Evolutionary conservation across 768 basidiomycete species (phyloP), one percentile per base, ranked within the genome.

Genomic region (Hypholoma fasciculare): DNA sequence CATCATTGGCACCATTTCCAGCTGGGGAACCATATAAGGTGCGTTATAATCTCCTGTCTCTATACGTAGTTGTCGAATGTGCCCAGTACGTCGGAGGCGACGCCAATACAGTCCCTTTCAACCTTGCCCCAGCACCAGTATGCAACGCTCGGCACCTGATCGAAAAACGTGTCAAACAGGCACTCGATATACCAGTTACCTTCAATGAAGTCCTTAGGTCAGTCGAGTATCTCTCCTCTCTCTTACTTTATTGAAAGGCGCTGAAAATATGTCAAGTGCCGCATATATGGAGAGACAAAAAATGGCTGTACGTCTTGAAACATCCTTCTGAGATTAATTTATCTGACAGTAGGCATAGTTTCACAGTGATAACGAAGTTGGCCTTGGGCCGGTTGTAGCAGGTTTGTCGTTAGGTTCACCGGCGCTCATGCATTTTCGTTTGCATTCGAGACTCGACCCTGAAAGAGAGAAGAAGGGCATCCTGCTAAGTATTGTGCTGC

Each of bases 241-340:
- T 3, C 16, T 47, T n/a, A 47, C 11, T 26, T 6, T 37, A 40
- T 36, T 16, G 40, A n/a, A 39, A 34, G 30, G 6, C 30, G 30
- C n/a, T 36, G 9, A 48, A 38, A 14, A 13, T 37, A 17, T 34
- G 6, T 34, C 12, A 27, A 86, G 86, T 58, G 89, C 87, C 47
- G 91, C 89, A 1, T 94, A 94, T 64, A 92, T 93, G 89, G 88
- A 90, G 65, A 79, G 83, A 57, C 92, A 93, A 69, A 89, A 81
- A 67, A 94, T 94, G 91, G 82, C 89, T 49, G 91, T 91, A 67
- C 65, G 82, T 71, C 5, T 49, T 56, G 34, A 36, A 30, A 59
- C 37, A 16, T 9, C 27, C 26, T 8, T 39, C 19, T 36, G 9
- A 52, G 40, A 17, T 7, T 37, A 2, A 19, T n/a, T 52, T 17